These are phyloP conservation scores for Monosporascus sp. DNA, from an alignment of 2,329 filamentous ascomycete species.

Conservation along the genomic window DNA sequence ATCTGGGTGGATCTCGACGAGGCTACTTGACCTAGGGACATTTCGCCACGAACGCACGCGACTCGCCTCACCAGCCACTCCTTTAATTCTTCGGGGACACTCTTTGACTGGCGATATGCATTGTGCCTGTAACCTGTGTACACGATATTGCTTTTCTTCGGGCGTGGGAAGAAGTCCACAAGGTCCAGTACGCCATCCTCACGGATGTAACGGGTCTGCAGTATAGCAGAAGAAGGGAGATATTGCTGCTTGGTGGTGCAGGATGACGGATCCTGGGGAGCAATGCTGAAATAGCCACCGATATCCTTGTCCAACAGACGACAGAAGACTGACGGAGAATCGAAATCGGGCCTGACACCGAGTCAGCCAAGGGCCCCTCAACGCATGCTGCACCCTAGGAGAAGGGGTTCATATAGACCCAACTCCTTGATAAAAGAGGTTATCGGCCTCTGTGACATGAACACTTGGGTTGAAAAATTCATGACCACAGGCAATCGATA, in stretches of 20 bases:
- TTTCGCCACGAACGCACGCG: slow-evolving; percentile 63
- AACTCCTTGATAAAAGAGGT: too few relatives aligned
- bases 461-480: too few relatives aligned
- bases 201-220: slow-evolving; percentile 72
- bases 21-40: slow-evolving; percentile 47
- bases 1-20: background rate
- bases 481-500: too few relatives aligned
- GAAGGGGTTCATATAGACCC: too few relatives aligned
- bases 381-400: too few relatives aligned
- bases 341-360: slow-evolving; percentile 62
- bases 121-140: slow-evolving; percentile 41
- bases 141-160: slow-evolving; percentile 51
- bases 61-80: slow-evolving; percentile 66
- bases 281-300: slow-evolving; percentile 67
- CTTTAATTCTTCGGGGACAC: slow-evolving; percentile 58
- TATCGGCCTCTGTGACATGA: too few relatives aligned
- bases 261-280: slow-evolving; percentile 42
- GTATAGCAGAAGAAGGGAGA: slow-evolving; percentile 66
- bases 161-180: slow-evolving; percentile 70
- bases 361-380: background rate
- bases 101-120: slow-evolving; percentile 47
- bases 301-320: slow-evolving; percentile 68
- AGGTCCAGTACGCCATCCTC: slow-evolving; percentile 70
- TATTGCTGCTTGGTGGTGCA: slow-evolving; percentile 75
- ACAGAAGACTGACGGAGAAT: slow-evolving; percentile 71